phyloP scores from a whole-genome alignment of 192 early-diverging fungal species.

The Coemansia sp. region DNA sequence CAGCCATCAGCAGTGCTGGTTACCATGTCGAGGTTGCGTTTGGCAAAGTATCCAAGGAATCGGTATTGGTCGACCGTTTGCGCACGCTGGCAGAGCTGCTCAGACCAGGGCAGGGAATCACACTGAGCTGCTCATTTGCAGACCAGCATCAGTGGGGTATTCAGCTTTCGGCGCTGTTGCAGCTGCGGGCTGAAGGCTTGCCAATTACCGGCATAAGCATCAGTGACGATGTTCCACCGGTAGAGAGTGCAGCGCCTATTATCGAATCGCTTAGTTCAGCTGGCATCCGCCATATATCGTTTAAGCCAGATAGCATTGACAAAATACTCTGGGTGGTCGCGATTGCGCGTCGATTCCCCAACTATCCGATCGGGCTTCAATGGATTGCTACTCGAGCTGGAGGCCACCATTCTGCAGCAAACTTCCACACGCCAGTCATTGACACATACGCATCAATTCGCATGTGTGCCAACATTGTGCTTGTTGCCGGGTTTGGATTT shows the following conservation, averaged over 20 bases:
- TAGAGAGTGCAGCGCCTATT: constrained; percentile 80
- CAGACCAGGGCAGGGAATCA: constrained; percentile 80
- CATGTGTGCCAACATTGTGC: constrained; percentile 71
- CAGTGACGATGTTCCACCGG: constrained; percentile 86
- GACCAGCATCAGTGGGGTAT: constrained; percentile 80
- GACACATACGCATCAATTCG: constrained; percentile 85
- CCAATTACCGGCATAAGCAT: constrained; percentile 90
- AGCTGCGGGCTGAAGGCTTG: constrained; percentile 76
- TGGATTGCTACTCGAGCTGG: constrained; percentile 91
- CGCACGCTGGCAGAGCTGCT: constrained; percentile 67
- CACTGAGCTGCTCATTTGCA: constrained; percentile 85
- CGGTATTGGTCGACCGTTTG: constrained; percentile 64
- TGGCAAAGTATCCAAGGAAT: constrained; percentile 80
- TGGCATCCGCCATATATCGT: constrained; percentile 73
- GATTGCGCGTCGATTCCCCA: constrained; percentile 13
- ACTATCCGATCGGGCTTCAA: constrained; percentile 81
- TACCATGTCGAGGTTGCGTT: constrained; percentile 89
- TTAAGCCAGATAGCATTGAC: constrained; percentile 79
- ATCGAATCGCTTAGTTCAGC: constrained; percentile 67
- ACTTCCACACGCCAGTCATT: constrained; percentile 84
- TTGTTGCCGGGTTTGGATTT: constrained; percentile 91
- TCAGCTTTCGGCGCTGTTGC: constrained; percentile 77
- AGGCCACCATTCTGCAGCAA: constrained; percentile 91
- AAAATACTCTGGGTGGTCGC: constrained; percentile 77
- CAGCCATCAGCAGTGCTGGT: constrained; percentile 83